Conservation (phyloP, 2,329 filamentous ascomycete species). For the Magnaporthiopsis rhizophila region DNA sequence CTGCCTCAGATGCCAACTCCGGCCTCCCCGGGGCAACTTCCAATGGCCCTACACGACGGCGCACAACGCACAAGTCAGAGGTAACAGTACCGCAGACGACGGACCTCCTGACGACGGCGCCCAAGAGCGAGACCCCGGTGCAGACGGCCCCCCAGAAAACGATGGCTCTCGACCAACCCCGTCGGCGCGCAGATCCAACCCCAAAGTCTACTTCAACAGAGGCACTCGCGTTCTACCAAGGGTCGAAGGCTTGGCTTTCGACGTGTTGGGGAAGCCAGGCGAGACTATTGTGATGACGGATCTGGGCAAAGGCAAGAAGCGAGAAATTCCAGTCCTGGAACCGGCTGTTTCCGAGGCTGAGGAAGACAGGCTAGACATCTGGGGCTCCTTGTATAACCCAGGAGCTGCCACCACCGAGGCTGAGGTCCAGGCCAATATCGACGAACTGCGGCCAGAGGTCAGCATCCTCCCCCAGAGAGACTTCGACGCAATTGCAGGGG, state of each 20-base stretch:
- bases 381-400: constrained; percentile 13
- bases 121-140: background rate
- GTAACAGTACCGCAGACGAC: background rate
- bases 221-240: constrained; percentile 12
- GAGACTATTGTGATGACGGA: constrained; percentile 40
- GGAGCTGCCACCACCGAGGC: constrained; percentile 18
- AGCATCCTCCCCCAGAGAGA: constrained; percentile 28
- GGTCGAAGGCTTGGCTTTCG: constrained; percentile 18
- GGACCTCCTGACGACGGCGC: background rate
- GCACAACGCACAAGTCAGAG: background rate
- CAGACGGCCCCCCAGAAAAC: background rate
- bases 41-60: background rate
- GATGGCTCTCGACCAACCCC: background rate
- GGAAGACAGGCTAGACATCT: background rate
- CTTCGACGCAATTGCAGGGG: constrained; percentile 31
- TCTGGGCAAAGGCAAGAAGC: constrained; percentile 14
- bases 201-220: constrained; percentile 10
- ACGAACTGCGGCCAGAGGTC: constrained; percentile 38
- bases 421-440: constrained; percentile 36
- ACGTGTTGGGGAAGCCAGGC: constrained; percentile 30
- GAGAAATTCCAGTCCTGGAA: background rate
- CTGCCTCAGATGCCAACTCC: constrained; percentile 11
- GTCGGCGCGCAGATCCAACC: background rate
- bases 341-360: background rate
- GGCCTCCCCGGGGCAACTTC: constrained; percentile 1